A percentile compares a stretch with the other conserved stretches of the same genome.
Evolutionary conservation across 768 basidiomycete genomes (phyloP).

Genomic region (Rhodotorula kratochvilovae): DNA sequence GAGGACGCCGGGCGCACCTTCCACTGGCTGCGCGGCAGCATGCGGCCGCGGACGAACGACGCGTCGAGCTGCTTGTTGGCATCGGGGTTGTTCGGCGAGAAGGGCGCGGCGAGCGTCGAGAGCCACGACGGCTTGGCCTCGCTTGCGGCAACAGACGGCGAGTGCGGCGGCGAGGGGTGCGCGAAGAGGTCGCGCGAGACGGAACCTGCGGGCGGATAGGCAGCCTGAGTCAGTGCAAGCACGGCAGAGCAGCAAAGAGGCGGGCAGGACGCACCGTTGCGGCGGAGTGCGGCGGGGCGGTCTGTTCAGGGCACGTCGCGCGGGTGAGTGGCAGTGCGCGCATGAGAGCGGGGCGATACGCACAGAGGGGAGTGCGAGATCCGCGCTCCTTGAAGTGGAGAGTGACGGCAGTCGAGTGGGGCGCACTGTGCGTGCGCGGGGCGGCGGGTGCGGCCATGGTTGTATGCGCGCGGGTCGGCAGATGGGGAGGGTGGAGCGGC

Average conservation of each 20-base stretch:
- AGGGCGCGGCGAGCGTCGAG: slow-evolving; percentile 15
- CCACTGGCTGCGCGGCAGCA: slow-evolving; percentile 28
- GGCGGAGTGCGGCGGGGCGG: slow-evolving; percentile 25
- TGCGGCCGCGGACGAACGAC: slow-evolving; percentile 13
- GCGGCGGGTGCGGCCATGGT: not conserved
- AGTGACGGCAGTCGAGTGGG: slow-evolving; percentile 7
- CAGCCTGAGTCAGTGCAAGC: not conserved
- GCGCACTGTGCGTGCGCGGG: slow-evolving; percentile 1
- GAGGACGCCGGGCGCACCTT: slow-evolving; percentile 15
- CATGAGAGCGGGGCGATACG: not conserved
- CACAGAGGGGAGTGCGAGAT: slow-evolving; percentile 18
- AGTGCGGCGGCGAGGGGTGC: slow-evolving; percentile 17
- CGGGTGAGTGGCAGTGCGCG: not conserved
- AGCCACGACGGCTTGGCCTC: slow-evolving; percentile 29
- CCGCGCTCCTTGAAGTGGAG: slow-evolving; percentile 31
- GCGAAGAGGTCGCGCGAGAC: not conserved
- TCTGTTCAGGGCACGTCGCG: slow-evolving; percentile 5
- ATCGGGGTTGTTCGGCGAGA: slow-evolving; percentile 5
- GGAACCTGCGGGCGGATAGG: not conserved
- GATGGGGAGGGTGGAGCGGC: not conserved
- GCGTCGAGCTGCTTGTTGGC: slow-evolving; percentile 13
- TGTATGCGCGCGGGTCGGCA: not conserved
- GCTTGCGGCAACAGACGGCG: slow-evolving; percentile 18
- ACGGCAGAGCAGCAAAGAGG: not conserved
- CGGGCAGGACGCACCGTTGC: not conserved